phyloP scores from a whole-genome alignment of 345 rosid genomes.

The Aurinia saxatilis region DNA sequence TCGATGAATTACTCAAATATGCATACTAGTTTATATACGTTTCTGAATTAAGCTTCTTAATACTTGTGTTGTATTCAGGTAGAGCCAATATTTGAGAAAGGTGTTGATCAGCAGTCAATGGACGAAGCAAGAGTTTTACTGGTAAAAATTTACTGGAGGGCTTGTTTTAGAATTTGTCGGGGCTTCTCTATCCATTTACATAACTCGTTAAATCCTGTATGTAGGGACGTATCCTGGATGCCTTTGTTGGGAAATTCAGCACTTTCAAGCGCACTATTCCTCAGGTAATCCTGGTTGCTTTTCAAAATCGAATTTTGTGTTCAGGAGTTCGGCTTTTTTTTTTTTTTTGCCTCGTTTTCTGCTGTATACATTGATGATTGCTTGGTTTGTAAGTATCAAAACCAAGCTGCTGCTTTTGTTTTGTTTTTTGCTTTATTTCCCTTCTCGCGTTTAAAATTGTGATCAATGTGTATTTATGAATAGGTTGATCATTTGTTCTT shows the following conservation, averaged over 20 bases:
- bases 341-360: not conserved
- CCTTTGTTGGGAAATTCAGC: conserved; percentile 97
- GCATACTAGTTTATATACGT: not conserved
- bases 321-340: not conserved
- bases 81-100: conserved; percentile 98
- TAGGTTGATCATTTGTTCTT: not conserved
- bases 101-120: conserved; percentile 87
- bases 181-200: not conserved
- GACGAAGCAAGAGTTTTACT: conserved; percentile 89
- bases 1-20: conserved; percentile 5
- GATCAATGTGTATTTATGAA: not conserved
- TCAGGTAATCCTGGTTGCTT: conserved; percentile 57
- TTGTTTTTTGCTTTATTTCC: not conserved
- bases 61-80: conserved; percentile 45
- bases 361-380: not conserved
- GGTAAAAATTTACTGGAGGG: conserved; percentile 40
- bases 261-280: conserved; percentile 97
- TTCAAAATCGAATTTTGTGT: not conserved
- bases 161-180: conserved; percentile 12
- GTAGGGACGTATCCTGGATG: conserved; percentile 96
- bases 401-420: not conserved
- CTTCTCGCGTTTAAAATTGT: not conserved
- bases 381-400: not conserved
- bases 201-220: conserved; percentile 20
- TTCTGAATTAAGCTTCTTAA: not conserved